Percentiles rank a stretch among this genome's conserved stretches.
phyloP scores from a whole-genome alignment of 2,329 filamentous ascomycete genomes.

The Calonectria pauciramosa region DNA sequence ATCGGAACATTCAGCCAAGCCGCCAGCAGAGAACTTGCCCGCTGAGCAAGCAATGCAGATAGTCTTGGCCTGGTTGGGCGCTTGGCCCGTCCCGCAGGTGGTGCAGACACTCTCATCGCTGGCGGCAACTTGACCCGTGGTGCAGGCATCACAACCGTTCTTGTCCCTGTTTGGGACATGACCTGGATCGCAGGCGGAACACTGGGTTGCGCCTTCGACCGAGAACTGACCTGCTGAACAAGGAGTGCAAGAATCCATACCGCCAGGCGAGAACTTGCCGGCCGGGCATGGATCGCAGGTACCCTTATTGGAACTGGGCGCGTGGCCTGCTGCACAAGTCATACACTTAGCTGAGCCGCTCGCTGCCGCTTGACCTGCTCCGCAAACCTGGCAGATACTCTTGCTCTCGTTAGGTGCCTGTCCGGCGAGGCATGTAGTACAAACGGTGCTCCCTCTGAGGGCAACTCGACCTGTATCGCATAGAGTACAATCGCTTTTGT shows the following conservation, averaged over 20 bases:
- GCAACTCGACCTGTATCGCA: too few relatives aligned
- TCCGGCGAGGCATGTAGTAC: neutral
- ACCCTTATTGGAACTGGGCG: neutral
- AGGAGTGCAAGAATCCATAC: neutral
- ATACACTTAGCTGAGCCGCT: neutral
- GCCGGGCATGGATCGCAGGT: neutral
- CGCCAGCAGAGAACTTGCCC: neutral
- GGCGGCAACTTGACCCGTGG: neutral
- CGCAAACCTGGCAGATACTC: neutral
- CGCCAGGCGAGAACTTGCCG: neutral
- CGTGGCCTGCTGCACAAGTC: neutral
- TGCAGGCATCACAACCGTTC: neutral
- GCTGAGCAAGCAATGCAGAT: neutral
- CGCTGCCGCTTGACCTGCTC: neutral
- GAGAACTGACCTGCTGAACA: neutral
- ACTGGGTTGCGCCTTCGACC: neutral
- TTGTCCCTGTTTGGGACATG: neutral
- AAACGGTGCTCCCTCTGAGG: neutral
- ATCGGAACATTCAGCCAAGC: neutral
- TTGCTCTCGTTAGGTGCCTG: neutral
- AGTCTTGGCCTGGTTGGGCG: neutral
- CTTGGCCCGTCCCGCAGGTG: neutral
- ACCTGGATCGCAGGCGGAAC: neutral
- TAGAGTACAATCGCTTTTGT: too few relatives aligned
- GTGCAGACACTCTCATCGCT: neutral